Conservation (phyloP, 768 basidiomycete species). For the Termitomyces sp. region DNA sequence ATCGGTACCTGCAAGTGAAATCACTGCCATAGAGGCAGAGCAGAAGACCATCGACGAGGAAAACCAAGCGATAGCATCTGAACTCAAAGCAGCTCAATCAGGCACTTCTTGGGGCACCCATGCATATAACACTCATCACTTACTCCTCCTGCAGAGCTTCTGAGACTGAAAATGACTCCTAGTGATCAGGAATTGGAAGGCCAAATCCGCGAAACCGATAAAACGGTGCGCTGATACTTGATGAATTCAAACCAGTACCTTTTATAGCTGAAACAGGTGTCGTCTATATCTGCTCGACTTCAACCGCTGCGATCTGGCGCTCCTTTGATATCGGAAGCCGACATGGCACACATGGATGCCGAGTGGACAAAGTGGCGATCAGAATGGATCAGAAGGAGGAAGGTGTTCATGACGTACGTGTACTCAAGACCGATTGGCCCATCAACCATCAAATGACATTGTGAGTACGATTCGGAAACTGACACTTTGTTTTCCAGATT, state of each 20-base stretch:
- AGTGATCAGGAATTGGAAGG: conserved; percentile 62
- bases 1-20: conserved; percentile 54
- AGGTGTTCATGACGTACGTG: conserved; percentile 70
- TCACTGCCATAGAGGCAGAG: conserved; percentile 57
- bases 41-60: conserved; percentile 51
- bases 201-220: conserved; percentile 45
- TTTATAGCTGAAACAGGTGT: conserved; percentile 32
- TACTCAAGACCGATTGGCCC: neutral
- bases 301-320: conserved; percentile 63
- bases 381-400: conserved; percentile 76
- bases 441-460: neutral
- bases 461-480: neutral
- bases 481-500: conserved; percentile 43
- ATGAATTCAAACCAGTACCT: conserved; percentile 1
- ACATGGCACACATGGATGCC: conserved; percentile 59
- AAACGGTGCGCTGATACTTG: conserved; percentile 39
- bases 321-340: conserved; percentile 63
- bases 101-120: conserved; percentile 26
- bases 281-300: conserved; percentile 43
- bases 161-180: conserved; percentile 55
- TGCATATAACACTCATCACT: conserved; percentile 8
- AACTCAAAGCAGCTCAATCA: conserved; percentile 43
- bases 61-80: conserved; percentile 45
- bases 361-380: conserved; percentile 79
- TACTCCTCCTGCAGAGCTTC: conserved; percentile 46